These are phyloP conservation scores for Pterocarpus santalinus DNA, from an alignment of 306 rosid genomes.

Conservation along the genomic window DNA sequence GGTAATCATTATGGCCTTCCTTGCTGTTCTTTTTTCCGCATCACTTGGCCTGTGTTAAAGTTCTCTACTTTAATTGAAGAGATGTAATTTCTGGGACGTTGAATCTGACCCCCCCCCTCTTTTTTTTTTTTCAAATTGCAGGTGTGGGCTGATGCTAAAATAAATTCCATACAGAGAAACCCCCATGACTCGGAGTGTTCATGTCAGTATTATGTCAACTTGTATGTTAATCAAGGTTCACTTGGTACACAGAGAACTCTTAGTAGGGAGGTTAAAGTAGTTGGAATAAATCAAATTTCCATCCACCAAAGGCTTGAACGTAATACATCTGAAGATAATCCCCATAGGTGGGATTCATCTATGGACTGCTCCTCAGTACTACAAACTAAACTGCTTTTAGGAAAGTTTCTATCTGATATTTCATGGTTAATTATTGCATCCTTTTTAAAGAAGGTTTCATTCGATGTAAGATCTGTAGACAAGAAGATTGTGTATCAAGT, in stretches of 20 bases:
- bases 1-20: too few species aligned
- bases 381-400: slow-evolving; percentile 71
- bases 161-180: slow-evolving; percentile 82
- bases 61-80: not conserved
- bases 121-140: slow-evolving; percentile 30
- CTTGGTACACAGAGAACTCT: slow-evolving; percentile 79
- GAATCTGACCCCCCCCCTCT: not conserved
- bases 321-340: slow-evolving; percentile 56
- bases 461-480: slow-evolving; percentile 72
- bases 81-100: slow-evolving; percentile 15
- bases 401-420: slow-evolving; percentile 72
- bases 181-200: slow-evolving; percentile 75
- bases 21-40: not conserved
- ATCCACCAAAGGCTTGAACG: slow-evolving; percentile 75
- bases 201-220: slow-evolving; percentile 76
- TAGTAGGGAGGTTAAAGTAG: slow-evolving; percentile 57
- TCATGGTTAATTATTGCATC: slow-evolving; percentile 85
- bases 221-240: slow-evolving; percentile 79
- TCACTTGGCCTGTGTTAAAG: not conserved
- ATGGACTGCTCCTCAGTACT: slow-evolving; percentile 66
- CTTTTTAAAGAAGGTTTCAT: slow-evolving; percentile 60
- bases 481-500: slow-evolving; percentile 76
- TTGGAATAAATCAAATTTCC: slow-evolving; percentile 69
- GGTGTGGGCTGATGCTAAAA: slow-evolving; percentile 86
- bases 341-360: slow-evolving; percentile 77